These are phyloP conservation scores for Hypomontagnella submonticulosa DNA, from an alignment of 495 filamentous ascomycete species.

Conservation along the genomic window DNA sequence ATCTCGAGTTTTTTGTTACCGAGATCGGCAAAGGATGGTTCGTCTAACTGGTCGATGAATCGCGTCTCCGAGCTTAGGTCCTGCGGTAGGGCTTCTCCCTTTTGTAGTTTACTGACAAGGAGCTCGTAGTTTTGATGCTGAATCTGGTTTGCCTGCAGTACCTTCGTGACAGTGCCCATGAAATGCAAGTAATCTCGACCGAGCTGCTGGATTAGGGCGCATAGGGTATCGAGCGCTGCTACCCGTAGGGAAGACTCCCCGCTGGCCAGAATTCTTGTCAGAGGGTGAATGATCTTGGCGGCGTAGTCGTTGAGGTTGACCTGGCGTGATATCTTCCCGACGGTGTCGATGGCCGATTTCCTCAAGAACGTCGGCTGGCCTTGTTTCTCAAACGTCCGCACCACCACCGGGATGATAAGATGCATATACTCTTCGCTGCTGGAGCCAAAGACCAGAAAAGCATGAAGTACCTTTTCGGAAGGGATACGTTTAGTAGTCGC, in stretches of 20 bases:
- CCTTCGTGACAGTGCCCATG: slow-evolving; percentile 88
- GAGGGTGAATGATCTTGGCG: slow-evolving; percentile 90
- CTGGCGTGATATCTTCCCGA: slow-evolving; percentile 92
- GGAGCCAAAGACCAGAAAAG: slow-evolving; percentile 94
- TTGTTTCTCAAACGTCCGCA: slow-evolving; percentile 87
- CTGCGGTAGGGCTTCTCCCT: slow-evolving; percentile 91
- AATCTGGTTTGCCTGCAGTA: slow-evolving; percentile 73
- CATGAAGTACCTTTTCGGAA: slow-evolving; percentile 90
- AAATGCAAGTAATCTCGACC: slow-evolving; percentile 96
- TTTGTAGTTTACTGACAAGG: slow-evolving; percentile 89
- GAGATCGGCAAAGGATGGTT: slow-evolving; percentile 81
- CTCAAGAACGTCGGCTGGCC: slow-evolving; percentile 80
- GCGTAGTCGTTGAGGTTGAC: slow-evolving; percentile 98
- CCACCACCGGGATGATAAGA: slow-evolving; percentile 95
- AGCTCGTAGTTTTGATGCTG: slow-evolving; percentile 89
- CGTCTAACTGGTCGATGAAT: slow-evolving; percentile 80
- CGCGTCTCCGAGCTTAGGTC: slow-evolving; percentile 90
- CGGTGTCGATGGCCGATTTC: slow-evolving; percentile 90
- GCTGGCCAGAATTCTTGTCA: slow-evolving; percentile 79
- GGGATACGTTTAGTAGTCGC: slow-evolving; percentile 74
- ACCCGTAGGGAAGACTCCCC: slow-evolving; percentile 77
- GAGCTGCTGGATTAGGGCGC: slow-evolving; percentile 93
- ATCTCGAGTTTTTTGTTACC: slow-evolving; percentile 92
- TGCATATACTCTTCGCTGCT: slow-evolving; percentile 99
- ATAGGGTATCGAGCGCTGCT: slow-evolving; percentile 93